Percentiles rank a stretch among this genome's conserved stretches.
Evolutionary conservation across 345 rosid species (phyloP).

Genomic region (Noccaea bulbosa): DNA sequence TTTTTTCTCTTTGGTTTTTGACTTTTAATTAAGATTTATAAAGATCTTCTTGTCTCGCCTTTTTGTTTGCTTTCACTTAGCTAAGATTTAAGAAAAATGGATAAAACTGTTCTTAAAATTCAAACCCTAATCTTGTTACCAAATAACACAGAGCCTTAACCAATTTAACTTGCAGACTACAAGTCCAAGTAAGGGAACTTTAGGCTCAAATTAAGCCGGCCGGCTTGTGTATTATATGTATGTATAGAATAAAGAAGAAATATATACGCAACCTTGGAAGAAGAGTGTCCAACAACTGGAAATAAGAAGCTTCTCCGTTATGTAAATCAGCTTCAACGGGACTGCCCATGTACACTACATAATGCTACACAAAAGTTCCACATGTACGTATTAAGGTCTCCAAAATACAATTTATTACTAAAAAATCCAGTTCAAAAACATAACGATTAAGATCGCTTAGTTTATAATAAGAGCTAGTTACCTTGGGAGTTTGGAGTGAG

Average conservation of each 20-base stretch:
- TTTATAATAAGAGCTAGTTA: conserved; percentile 4
- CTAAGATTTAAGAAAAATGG: not conserved
- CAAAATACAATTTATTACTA: not conserved
- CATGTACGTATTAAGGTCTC: not conserved
- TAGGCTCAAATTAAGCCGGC: no score
- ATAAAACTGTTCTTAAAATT: not conserved
- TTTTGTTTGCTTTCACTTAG: not conserved
- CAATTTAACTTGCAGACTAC: not conserved
- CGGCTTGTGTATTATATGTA: no score
- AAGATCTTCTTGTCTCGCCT: not conserved
- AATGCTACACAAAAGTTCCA: conserved; percentile 35
- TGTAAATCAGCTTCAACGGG: conserved; percentile 14
- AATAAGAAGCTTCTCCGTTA: conserved; percentile 25
- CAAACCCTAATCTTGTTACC: not conserved
- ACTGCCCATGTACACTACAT: conserved; percentile 39
- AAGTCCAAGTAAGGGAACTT: no score
- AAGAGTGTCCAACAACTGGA: conserved; percentile 31
- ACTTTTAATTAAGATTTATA: not conserved
- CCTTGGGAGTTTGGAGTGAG: conserved; percentile 30
- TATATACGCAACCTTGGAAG: conserved; percentile 31
- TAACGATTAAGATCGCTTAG: not conserved
- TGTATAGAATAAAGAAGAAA: not conserved
- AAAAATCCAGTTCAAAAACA: not conserved
- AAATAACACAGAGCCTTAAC: not conserved
- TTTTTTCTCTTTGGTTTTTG: not conserved